A percentile compares a stretch with the other conserved stretches of the same genome.
Evolutionary conservation across 2,329 filamentous ascomycete genomes (phyloP).

Genomic region (Daldinia eschscholtzii): DNA sequence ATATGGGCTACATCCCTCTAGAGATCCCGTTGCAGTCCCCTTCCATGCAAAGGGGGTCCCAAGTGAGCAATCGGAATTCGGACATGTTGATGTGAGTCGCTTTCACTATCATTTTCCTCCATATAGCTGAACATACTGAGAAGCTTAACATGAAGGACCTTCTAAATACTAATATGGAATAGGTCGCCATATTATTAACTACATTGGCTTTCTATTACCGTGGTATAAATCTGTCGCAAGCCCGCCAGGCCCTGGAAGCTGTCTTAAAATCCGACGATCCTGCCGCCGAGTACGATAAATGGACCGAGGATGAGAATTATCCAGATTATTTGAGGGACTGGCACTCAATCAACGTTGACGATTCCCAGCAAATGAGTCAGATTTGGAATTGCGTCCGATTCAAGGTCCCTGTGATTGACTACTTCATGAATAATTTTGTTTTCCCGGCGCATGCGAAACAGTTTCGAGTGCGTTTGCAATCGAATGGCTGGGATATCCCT

Average conservation of each 20-base stretch:
- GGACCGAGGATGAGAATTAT: conserved; percentile 56
- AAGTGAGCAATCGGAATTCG: conserved; percentile 72
- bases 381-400: conserved; percentile 65
- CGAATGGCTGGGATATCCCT: conserved; percentile 77
- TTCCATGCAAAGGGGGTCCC: conserved; percentile 76
- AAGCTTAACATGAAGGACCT: neutral
- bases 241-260: conserved; percentile 62
- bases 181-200: conserved; percentile 74
- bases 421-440: conserved; percentile 71
- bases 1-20: conserved; percentile 68
- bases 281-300: conserved; percentile 66
- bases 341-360: conserved; percentile 70
- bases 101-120: neutral
- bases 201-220: conserved; percentile 76
- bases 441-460: conserved; percentile 75
- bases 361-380: conserved; percentile 62
- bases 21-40: conserved; percentile 74
- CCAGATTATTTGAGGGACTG: conserved; percentile 64
- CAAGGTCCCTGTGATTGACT: conserved; percentile 66
- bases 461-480: conserved; percentile 72
- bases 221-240: conserved; percentile 64
- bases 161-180: conserved; percentile 10
- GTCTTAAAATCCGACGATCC: conserved; percentile 69
- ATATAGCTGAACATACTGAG: neutral
- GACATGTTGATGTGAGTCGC: conserved; percentile 65